Percentiles rank a stretch among this genome's conserved stretches.
Conservation (phyloP, 2,329 filamentous ascomycete genomes). For the Colletotrichum trifolii region DNA sequence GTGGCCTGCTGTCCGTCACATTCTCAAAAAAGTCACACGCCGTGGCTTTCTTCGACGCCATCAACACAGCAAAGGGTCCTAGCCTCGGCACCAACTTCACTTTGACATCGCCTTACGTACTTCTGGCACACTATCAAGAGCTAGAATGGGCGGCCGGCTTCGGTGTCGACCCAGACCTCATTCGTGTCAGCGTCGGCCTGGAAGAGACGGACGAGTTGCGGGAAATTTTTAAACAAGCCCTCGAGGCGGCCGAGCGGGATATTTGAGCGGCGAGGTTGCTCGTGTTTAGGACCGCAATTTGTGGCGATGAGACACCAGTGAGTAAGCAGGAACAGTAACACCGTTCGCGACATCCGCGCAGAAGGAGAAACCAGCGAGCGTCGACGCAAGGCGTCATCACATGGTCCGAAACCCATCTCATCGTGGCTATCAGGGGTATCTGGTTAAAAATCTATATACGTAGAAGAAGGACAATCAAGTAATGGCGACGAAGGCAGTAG, state of each 20-base stretch:
- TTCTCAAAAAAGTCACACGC: constrained; percentile 79
- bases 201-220: constrained; percentile 79
- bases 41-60: constrained; percentile 82
- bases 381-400: too few relatives aligned
- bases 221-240: constrained; percentile 73
- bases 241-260: constrained; percentile 65
- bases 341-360: too few relatives aligned
- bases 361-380: too few relatives aligned
- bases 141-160: constrained; percentile 88
- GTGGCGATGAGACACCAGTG: too few relatives aligned
- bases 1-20: constrained; percentile 86
- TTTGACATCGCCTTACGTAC: constrained; percentile 87
- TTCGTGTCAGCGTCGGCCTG: constrained; percentile 89
- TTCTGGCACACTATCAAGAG: constrained; percentile 92
- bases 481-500: too few relatives aligned
- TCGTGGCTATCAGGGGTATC: constrained; percentile 28
- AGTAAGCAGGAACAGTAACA: too few relatives aligned
- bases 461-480: too few relatives aligned
- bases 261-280: neutral
- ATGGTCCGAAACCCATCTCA: too few relatives aligned
- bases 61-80: constrained; percentile 92
- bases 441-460: constrained; percentile 13
- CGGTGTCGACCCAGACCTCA: constrained; percentile 82
- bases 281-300: too few relatives aligned
- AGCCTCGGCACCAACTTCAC: constrained; percentile 98